phyloP scores from a whole-genome alignment of 2,329 filamentous ascomycete species.

The Davidsoniella eucalypti region DNA sequence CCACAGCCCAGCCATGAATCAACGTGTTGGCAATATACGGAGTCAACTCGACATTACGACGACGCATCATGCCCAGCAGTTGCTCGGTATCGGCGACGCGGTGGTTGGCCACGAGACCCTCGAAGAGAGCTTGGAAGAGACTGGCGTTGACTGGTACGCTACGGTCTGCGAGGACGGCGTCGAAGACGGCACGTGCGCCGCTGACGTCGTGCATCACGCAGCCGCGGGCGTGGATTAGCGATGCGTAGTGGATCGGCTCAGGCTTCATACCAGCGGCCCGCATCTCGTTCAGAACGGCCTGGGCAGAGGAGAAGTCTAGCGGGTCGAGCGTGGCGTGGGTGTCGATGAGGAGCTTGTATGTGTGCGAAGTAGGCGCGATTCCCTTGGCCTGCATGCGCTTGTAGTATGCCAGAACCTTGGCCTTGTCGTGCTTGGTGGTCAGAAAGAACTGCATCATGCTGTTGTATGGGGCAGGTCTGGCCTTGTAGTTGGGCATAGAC shows the following conservation, averaged over 20 bases:
- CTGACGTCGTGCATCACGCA: conserved; percentile 86
- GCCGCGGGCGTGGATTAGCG: conserved; percentile 86
- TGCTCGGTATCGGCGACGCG: conserved; percentile 59
- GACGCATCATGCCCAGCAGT: conserved; percentile 59
- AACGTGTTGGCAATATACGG: conserved; percentile 97
- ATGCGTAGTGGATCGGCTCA: conserved; percentile 89
- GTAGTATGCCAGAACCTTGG: conserved; percentile 87
- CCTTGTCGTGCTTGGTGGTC: conserved; percentile 88
- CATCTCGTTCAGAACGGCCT: conserved; percentile 67
- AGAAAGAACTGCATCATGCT: conserved; percentile 99
- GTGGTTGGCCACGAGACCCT: conserved; percentile 93
- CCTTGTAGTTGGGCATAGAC: conserved; percentile 96
- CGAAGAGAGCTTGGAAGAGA: conserved; percentile 91
- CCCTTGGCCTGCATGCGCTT: conserved; percentile 78
- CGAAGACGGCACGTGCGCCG: conserved; percentile 67
- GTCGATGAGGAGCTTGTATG: conserved; percentile 93
- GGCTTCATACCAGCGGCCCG: conserved; percentile 55
- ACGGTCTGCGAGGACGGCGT: conserved; percentile 54
- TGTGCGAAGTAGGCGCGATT: conserved; percentile 86
- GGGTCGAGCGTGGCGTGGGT: conserved; percentile 89
- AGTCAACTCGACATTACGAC: conserved; percentile 64
- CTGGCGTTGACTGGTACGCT: conserved; percentile 61
- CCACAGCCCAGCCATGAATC: conserved; percentile 88
- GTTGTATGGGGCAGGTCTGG: conserved; percentile 92
- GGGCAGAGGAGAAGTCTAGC: conserved; percentile 72